These are phyloP conservation scores for Aureobasidium lini DNA, from an alignment of 2,329 filamentous ascomycete species.

Conservation along the genomic window DNA sequence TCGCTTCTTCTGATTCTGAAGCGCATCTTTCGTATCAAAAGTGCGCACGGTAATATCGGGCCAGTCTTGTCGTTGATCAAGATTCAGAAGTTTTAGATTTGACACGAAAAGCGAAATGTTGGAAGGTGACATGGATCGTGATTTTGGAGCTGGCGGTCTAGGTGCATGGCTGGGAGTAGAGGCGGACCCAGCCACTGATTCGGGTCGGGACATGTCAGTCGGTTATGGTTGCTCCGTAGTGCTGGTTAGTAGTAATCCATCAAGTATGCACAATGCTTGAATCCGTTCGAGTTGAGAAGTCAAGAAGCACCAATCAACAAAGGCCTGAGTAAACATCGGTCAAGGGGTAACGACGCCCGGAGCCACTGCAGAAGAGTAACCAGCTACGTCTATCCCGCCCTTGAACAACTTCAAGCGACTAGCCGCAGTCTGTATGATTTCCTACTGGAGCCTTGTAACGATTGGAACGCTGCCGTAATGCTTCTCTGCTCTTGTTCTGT, in stretches of 20 bases:
- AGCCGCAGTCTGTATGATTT: too few species aligned
- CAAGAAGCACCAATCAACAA: background rate
- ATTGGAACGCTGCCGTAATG: too few species aligned
- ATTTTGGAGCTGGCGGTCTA: background rate
- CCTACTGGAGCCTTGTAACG: too few species aligned
- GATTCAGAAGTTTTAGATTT: slow-evolving; percentile 73
- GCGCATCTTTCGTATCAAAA: slow-evolving; percentile 59
- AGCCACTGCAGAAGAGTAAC: background rate
- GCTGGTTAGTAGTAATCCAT: background rate
- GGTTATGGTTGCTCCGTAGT: background rate
- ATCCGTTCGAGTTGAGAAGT: background rate
- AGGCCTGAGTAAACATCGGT: slow-evolving; percentile 11
- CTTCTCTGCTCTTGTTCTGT: too few species aligned
- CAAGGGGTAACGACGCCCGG: slow-evolving; percentile 6
- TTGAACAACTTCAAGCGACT: too few species aligned
- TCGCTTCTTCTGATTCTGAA: slow-evolving; percentile 71
- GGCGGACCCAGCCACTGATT: slow-evolving; percentile 11
- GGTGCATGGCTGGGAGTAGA: slow-evolving; percentile 6
- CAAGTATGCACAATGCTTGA: background rate
- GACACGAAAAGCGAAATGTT: slow-evolving; percentile 65
- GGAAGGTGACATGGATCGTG: slow-evolving; percentile 31
- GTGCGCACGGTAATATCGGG: slow-evolving; percentile 63
- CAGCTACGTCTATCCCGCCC: too few species aligned
- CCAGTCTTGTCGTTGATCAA: slow-evolving; percentile 72
- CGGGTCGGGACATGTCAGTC: slow-evolving; percentile 13